Conservation (phyloP, 306 rosid species). For the Castanopsis chinensis region DNA sequence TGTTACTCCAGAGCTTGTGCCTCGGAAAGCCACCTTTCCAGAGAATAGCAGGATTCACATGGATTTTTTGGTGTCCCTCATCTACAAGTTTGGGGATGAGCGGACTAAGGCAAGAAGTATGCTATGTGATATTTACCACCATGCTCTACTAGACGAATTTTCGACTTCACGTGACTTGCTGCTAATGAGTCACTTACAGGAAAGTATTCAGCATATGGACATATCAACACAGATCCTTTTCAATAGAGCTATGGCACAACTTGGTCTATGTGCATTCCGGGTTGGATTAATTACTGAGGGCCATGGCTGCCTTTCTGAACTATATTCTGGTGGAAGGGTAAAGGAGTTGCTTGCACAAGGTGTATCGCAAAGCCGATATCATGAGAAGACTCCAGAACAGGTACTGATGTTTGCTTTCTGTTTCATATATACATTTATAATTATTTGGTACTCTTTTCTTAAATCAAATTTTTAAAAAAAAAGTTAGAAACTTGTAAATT, state of each 20-base stretch:
- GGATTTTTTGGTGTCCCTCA: constrained; percentile 77
- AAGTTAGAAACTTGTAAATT: not conserved
- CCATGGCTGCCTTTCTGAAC: constrained; percentile 86
- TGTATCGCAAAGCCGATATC: constrained; percentile 87
- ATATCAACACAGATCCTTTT: constrained; percentile 91
- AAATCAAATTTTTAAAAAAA: not conserved
- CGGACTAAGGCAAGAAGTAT: constrained; percentile 93
- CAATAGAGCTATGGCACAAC: constrained; percentile 91
- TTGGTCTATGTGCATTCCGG: constrained; percentile 91
- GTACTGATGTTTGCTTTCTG: constrained; percentile 29
- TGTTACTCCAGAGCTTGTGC: constrained; percentile 72
- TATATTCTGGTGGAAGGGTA: constrained; percentile 97
- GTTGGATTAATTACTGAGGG: constrained; percentile 76
- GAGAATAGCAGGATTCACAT: constrained; percentile 73
- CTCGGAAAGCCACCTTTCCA: constrained; percentile 81
- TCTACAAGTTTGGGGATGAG: constrained; percentile 88
- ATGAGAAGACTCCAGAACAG: constrained; percentile 99
- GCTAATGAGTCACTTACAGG: constrained; percentile 97
- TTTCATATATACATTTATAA: not conserved
- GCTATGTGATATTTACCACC: constrained; percentile 98
- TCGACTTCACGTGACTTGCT: constrained; percentile 78
- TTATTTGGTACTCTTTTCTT: not conserved
- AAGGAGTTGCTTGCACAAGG: constrained; percentile 98
- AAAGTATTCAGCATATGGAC: constrained; percentile 83
- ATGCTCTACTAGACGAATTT: constrained; percentile 83